A percentile compares a stretch with the other conserved stretches of the same genome.
These are phyloP conservation scores for Tuber borchii DNA, from an alignment of 495 filamentous ascomycete species.

Conservation along the genomic window DNA sequence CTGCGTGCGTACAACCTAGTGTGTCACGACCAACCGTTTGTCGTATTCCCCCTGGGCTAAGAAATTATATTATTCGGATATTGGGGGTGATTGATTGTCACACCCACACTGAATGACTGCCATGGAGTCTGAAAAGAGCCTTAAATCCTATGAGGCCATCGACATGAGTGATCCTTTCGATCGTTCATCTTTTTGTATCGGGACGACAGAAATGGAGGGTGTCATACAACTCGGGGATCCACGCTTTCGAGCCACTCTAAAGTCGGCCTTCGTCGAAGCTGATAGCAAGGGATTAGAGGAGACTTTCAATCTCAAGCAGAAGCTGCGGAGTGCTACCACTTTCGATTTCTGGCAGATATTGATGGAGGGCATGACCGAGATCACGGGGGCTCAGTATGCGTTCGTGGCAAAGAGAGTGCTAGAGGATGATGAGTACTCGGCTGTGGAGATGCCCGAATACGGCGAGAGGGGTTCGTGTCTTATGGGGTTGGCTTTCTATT, in stretches of 20 bases:
- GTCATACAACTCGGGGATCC: slow-evolving; percentile 35
- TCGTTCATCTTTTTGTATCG: slow-evolving; percentile 35
- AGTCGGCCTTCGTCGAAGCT: slow-evolving; percentile 48
- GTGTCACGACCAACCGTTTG: slow-evolving; percentile 38
- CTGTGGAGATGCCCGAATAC: slow-evolving; percentile 55
- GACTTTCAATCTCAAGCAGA: slow-evolving; percentile 57
- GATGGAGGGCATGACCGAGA: slow-evolving; percentile 59
- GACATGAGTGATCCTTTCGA: slow-evolving; percentile 32
- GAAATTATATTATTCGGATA: slow-evolving; percentile 35
- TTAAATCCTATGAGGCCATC: slow-evolving; percentile 37
- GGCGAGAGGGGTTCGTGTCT: slow-evolving; percentile 57
- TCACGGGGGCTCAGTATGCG: slow-evolving; percentile 61
- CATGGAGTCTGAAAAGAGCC: slow-evolving; percentile 38
- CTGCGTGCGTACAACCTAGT: slow-evolving; percentile 28
- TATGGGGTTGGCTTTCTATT: slow-evolving; percentile 63
- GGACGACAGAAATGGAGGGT: slow-evolving; percentile 23
- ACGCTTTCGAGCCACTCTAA: slow-evolving; percentile 39
- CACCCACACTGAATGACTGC: slow-evolving; percentile 39
- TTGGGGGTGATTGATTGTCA: slow-evolving; percentile 34
- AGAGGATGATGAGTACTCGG: slow-evolving; percentile 52
- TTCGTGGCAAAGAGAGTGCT: slow-evolving; percentile 65
- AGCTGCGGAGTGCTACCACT: slow-evolving; percentile 49
- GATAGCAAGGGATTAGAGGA: slow-evolving; percentile 60
- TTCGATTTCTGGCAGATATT: slow-evolving; percentile 62
- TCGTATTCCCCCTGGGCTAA: slow-evolving; percentile 17